Evolutionary conservation across 345 rosid species (phyloP).

Genomic region (Boechera divaricarpa): DNA sequence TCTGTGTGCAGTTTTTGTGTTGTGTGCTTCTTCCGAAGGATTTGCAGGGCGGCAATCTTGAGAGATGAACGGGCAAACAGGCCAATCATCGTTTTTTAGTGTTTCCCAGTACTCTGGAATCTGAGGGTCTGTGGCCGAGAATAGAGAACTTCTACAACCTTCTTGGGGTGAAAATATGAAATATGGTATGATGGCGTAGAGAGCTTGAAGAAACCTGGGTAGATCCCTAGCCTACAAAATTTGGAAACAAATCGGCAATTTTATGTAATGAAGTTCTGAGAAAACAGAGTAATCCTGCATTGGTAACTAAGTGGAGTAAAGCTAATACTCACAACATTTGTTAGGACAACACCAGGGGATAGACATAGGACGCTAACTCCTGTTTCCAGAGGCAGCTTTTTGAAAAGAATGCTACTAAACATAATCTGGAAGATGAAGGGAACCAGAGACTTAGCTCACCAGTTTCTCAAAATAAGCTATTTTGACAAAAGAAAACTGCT

Average conservation of each 20-base stretch:
- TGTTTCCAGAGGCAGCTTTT: slow-evolving; percentile 86
- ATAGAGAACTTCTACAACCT: slow-evolving; percentile 91
- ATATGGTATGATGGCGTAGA: slow-evolving; percentile 80
- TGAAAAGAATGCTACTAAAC: slow-evolving; percentile 91
- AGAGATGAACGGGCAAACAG: slow-evolving; percentile 91
- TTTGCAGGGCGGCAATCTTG: slow-evolving; percentile 90
- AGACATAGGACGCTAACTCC: slow-evolving; percentile 84
- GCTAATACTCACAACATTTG: slow-evolving; percentile 83
- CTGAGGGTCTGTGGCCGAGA: slow-evolving; percentile 96
- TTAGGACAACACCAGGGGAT: slow-evolving; percentile 89
- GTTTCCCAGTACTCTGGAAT: slow-evolving; percentile 84
- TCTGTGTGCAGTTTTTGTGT: slow-evolving; percentile 60
- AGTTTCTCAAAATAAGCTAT: slow-evolving; percentile 5
- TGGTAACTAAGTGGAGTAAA: slow-evolving; percentile 22
- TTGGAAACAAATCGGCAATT: neutral
- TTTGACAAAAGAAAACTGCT: neutral
- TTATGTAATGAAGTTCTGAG: slow-evolving; percentile 19
- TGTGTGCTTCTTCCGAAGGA: slow-evolving; percentile 96
- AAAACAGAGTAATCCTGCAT: slow-evolving; percentile 23
- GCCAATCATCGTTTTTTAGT: slow-evolving; percentile 84
- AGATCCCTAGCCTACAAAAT: slow-evolving; percentile 91
- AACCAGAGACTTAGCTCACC: slow-evolving; percentile 20
- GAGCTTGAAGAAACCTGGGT: slow-evolving; percentile 78
- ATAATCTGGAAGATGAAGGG: slow-evolving; percentile 69
- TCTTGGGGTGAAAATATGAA: slow-evolving; percentile 89